Evolutionary conservation across 495 filamentous ascomycete genomes (phyloP).

Genomic region (Hyaloscypha bicolor): DNA sequence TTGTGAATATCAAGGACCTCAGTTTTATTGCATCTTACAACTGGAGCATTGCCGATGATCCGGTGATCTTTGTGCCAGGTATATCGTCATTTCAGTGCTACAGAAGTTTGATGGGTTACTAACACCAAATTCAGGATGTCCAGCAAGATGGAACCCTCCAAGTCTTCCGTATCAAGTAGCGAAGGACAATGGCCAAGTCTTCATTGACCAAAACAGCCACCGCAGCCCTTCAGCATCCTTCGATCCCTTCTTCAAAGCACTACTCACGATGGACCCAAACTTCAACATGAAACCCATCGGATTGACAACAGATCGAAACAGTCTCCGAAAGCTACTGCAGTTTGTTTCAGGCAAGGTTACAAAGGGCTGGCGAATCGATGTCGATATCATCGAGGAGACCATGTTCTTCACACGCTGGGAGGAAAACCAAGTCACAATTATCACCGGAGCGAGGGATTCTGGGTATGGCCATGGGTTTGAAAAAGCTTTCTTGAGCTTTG

Average conservation of each 20-base stretch:
- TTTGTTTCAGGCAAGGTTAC: neutral
- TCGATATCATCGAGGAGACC: conserved; percentile 12
- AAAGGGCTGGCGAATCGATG: conserved; percentile 21
- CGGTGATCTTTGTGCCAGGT: conserved; percentile 12
- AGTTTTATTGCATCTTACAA: conserved; percentile 9
- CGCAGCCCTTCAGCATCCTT: conserved; percentile 2
- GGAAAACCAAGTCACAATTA: neutral
- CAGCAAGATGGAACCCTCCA: neutral
- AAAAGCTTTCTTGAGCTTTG: conserved; percentile 14
- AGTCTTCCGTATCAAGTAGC: conserved; percentile 5
- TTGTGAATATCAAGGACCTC: conserved; percentile 4
- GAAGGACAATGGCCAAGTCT: neutral
- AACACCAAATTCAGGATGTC: conserved; percentile 1
- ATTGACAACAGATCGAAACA: conserved; percentile 18
- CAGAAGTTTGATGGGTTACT: neutral
- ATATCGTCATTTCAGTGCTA: neutral
- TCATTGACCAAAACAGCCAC: conserved; percentile 1
- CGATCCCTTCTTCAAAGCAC: conserved; percentile 19
- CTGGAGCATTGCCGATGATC: conserved; percentile 1
- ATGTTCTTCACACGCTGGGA: conserved; percentile 17
- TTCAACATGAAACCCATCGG: conserved; percentile 8
- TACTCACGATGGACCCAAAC: conserved; percentile 14
- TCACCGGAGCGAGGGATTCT: neutral
- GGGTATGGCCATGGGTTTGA: conserved; percentile 18
- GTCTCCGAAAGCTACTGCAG: conserved; percentile 14